A percentile compares a stretch with the other conserved stretches of the same genome.
These are phyloP conservation scores for Paramecium bursaria DNA, from an alignment of 73 alveolate species.

Conservation along the genomic window DNA sequence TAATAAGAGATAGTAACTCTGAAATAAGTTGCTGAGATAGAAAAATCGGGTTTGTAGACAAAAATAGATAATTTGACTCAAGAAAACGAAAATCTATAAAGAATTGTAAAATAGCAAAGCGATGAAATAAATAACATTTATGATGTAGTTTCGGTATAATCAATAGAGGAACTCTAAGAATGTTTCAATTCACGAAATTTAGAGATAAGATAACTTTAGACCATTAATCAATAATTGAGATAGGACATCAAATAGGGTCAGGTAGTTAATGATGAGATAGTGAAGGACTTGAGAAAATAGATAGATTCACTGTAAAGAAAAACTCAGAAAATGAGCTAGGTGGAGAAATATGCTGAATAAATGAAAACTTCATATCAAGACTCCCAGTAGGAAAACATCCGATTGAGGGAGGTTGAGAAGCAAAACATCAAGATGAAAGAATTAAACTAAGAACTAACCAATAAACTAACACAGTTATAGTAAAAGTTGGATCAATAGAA, in stretches of 20 bases:
- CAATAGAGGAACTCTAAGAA: conserved; percentile 14
- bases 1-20: conserved; percentile 17
- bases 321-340: not conserved
- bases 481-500: conserved; percentile 7
- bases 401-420: not conserved
- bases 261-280: conserved; percentile 47
- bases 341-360: conserved; percentile 46
- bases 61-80: not conserved
- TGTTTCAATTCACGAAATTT: conserved; percentile 1
- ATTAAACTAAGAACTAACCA: conserved; percentile 7
- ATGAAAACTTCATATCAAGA: conserved; percentile 7
- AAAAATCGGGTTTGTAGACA: not conserved
- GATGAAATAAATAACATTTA: conserved; percentile 46
- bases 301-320: conserved; percentile 14
- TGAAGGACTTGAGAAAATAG: conserved; percentile 17
- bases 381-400: not conserved
- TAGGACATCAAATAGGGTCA: conserved; percentile 6
- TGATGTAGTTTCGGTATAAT: not conserved
- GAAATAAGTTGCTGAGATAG: not conserved
- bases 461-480: not conserved
- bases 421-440: not conserved
- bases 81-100: not conserved
- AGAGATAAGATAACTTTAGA: conserved; percentile 3
- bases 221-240: not conserved
- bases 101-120: not conserved